Evolutionary conservation across 2,329 filamentous ascomycete species (phyloP).

Genomic region (Fusarium nanum): DNA sequence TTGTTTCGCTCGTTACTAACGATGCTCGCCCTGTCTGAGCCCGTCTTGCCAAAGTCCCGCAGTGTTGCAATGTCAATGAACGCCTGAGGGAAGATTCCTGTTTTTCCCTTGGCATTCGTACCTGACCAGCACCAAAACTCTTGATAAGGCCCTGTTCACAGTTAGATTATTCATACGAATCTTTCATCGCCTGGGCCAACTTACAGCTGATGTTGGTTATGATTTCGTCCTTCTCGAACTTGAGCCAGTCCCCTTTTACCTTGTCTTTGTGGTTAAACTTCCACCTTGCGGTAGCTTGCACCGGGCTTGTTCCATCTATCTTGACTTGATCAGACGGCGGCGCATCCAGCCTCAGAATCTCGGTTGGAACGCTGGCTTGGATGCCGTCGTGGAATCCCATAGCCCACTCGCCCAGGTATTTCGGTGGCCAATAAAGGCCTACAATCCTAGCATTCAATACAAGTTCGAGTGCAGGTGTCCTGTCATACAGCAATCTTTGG

Average conservation of each 20-base stretch:
- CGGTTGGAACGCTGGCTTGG: constrained; percentile 62
- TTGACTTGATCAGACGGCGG: constrained; percentile 60
- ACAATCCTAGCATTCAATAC: constrained; percentile 62
- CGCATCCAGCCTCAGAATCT: constrained; percentile 60
- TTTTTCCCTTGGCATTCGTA: constrained; percentile 63
- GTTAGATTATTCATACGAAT: constrained; percentile 18
- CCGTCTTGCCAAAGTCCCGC: constrained; percentile 50
- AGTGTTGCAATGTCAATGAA: constrained; percentile 61
- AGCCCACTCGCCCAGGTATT: constrained; percentile 67
- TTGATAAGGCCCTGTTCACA: constrained; percentile 55
- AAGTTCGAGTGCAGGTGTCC: constrained; percentile 59
- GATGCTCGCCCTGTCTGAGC: constrained; percentile 47
- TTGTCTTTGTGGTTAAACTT: constrained; percentile 62
- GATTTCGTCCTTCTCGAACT: constrained; percentile 73
- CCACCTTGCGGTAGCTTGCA: constrained; percentile 64
- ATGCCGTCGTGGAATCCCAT: constrained; percentile 67
- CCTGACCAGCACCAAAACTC: constrained; percentile 69
- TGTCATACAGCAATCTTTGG: constrained; percentile 59
- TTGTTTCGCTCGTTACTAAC: constrained; percentile 53
- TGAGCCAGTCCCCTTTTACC: constrained; percentile 61
- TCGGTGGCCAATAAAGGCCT: constrained; percentile 63
- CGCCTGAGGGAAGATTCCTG: constrained; percentile 64
- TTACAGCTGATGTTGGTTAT: constrained; percentile 73
- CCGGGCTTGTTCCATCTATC: constrained; percentile 59
- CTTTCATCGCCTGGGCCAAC: constrained; percentile 40